phyloP scores from a whole-genome alignment of 805 yeast genomes.

The Wickerhamiella nectarea region DNA sequence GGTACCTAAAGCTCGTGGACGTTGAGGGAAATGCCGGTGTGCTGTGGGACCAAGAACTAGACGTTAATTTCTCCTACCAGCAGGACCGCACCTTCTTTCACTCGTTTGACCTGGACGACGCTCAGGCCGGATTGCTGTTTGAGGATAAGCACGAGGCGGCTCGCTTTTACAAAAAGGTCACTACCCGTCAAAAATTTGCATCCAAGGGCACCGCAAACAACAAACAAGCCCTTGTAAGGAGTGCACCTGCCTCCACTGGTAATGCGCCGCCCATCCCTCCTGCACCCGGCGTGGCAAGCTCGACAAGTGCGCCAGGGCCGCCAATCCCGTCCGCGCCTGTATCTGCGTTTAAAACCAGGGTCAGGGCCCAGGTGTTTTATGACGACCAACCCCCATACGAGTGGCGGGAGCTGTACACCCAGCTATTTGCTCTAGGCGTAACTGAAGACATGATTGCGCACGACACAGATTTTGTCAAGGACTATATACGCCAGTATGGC shows the following conservation, averaged over 20 bases:
- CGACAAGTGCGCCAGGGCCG: neutral
- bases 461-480: constrained; percentile 68
- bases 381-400: constrained; percentile 74
- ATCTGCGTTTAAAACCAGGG: constrained; percentile 11
- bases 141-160: constrained; percentile 82
- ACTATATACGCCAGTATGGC: constrained; percentile 58
- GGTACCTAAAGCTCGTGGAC: constrained; percentile 80
- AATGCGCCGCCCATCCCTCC: constrained; percentile 21
- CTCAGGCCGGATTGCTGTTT: constrained; percentile 72
- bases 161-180: constrained; percentile 68
- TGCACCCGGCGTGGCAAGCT: constrained; percentile 34
- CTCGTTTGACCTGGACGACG: constrained; percentile 84
- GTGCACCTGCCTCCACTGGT: constrained; percentile 26
- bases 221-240: constrained; percentile 75
- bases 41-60: constrained; percentile 93
- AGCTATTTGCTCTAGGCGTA: constrained; percentile 65
- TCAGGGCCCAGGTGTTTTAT: constrained; percentile 37
- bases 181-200: constrained; percentile 64
- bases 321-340: neutral
- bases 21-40: constrained; percentile 72
- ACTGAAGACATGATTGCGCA: constrained; percentile 82
- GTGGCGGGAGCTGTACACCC: constrained; percentile 64
- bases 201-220: constrained; percentile 75
- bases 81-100: constrained; percentile 95
- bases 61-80: constrained; percentile 72